Evolutionary conservation across 257 asterid genomes (phyloP), one percentile per base, ranked within the genome.

Genomic region (Lavandula angustifolia): DNA sequence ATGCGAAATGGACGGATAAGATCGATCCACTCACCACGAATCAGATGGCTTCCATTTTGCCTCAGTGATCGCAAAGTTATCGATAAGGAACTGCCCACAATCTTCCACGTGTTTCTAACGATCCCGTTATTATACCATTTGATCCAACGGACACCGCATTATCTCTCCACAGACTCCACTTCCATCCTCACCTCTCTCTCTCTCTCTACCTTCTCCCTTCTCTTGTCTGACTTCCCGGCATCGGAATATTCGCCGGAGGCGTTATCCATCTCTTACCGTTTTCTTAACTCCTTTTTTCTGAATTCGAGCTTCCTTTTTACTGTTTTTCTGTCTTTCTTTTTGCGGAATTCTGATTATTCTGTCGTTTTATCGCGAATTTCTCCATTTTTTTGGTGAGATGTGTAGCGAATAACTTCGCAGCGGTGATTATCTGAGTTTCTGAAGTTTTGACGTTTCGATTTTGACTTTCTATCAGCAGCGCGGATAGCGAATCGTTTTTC

Each of bases 101-200:
- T 54, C 69, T 3, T 61, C 96, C 94, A 88, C 89, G 86, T 81
- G 75, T 54, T 41, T 3, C 69, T 1, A 9, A 32, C 57, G 66
- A 79, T 75, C 81, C 64, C 83, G 76, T 81, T 83, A 61, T 79
- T 80, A 67, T 74, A 81, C 48, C 81, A 78, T 75, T 37, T 72
- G 81, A 85, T 80, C 89, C 81, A 66, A 67, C 87, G 86, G 87
- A 78, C 77, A 78, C 80, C 74, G 37, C 79, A 42, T 59, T 74
- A 73, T 42, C 79, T 42, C 79, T 43, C 40, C 77, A 53, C 37
- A 0, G n/a, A 6, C 11, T 44, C 17, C 69, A 13, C 59, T 54
- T 33, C 48, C 73, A 12, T 22, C 54, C 66, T 32, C 10, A 49
- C 6, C 57, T 12, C 53, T 12, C 40, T 0, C 64, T 5, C 17